These are phyloP conservation scores for Primulina tabacum DNA, from an alignment of 257 asterid genomes.

Conservation along the genomic window DNA sequence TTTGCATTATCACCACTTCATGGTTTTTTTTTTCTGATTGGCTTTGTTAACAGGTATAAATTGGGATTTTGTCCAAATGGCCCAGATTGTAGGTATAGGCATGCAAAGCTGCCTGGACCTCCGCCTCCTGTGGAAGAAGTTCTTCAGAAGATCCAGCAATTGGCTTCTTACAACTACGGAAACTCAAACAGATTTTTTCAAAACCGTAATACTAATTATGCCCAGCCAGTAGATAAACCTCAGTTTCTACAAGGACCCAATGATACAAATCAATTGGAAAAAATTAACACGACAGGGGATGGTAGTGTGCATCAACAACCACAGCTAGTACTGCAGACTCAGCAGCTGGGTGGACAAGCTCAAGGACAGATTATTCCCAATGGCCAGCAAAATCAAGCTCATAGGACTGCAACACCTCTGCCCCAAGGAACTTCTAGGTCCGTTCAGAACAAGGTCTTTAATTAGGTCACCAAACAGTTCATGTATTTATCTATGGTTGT, in stretches of 20 bases:
- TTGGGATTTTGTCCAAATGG: constrained; percentile 98
- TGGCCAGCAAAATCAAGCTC: constrained; percentile 68
- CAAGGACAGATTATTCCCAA: constrained; percentile 53
- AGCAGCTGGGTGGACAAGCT: constrained; percentile 48
- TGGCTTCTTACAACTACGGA: constrained; percentile 59
- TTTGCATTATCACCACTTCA: constrained; percentile 1
- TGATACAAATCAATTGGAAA: constrained; percentile 47
- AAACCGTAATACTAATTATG: constrained; percentile 54
- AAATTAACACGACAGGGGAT: constrained; percentile 39
- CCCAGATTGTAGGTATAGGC: constrained; percentile 95
- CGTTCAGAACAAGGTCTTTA: constrained; percentile 86
- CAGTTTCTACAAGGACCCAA: constrained; percentile 52
- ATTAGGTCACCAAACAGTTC: constrained; percentile 54
- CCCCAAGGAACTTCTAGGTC: constrained; percentile 99
- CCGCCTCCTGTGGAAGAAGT: constrained; percentile 93
- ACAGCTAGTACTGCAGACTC: constrained; percentile 54
- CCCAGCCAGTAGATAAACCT: constrained; percentile 63
- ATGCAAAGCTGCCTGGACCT: constrained; percentile 93
- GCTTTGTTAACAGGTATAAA: constrained; percentile 66
- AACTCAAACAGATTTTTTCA: constrained; percentile 64
- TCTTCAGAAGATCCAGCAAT: constrained; percentile 89
- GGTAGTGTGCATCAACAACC: constrained; percentile 47
- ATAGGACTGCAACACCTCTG: constrained; percentile 63
- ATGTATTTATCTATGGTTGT: constrained; percentile 54
- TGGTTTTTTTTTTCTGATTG: constrained; percentile 23